Evolutionary conservation across 306 rosid genomes (phyloP), one percentile per base, ranked within the genome.

Genomic region (Gastrolobium bilobum): DNA sequence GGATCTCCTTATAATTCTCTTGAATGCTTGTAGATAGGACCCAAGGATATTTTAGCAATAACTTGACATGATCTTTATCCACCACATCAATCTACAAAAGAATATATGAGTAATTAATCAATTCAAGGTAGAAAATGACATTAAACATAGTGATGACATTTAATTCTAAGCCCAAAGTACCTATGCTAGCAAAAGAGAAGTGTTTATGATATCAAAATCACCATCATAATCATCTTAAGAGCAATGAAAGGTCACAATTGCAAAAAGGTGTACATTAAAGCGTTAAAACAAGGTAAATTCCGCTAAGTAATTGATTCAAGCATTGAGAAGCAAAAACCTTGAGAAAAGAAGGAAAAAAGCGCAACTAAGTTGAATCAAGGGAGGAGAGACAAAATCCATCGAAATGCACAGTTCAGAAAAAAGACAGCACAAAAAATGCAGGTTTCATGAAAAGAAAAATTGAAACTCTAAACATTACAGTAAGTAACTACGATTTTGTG

Each of bases 21-120:
- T 88, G 97, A 73, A 94, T 87, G 67, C 95, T 84, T 37, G 79
- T 56, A 13, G 97, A 89, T 71, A 85, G 87, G 84, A 89, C 74
- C 97, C 98, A 94, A 4, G 97, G 97, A 87, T 89, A 94, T 80
- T 87, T 92, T 52, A 85, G 46, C 79, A 92, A 57, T 81, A 91
- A 35, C 73, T 80, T 90, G 10, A 89, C 90, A 72, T 83, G 51
- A 75, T 86, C 88, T 35, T 60, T 66, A 75, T 79, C 91, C 62
- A 80, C 89, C 14, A 80, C 63, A 46, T 85, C 83, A 71, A 90
- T 86, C 98, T 94, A 82, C 68, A 86, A 75, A 39, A 63, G 58
- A 78, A 75, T 39, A 66, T 57, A 53, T 30, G n/a, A 86, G 10
- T 10, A 79, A 77, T 60, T 37, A 20, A 43, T 47, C 53, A 82